Conservation (phyloP, 306 rosid genomes). For the Luffa aegyptiaca region DNA sequence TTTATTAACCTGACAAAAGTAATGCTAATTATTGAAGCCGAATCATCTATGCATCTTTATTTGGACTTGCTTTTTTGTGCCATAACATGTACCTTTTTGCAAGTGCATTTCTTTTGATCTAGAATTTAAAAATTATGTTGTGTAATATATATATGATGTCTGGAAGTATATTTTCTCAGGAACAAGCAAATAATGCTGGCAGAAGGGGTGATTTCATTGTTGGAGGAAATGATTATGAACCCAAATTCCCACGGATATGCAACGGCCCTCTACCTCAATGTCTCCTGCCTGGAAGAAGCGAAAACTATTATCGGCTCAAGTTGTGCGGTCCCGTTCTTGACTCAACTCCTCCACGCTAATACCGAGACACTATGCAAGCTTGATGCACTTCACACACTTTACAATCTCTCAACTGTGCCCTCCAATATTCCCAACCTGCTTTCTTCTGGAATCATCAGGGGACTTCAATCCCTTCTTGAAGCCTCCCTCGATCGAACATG, state of each 20-base stretch:
- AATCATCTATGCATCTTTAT: background rate
- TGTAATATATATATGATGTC: conserved; percentile 1
- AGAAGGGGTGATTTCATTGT: conserved; percentile 53
- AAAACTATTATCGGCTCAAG: conserved; percentile 62
- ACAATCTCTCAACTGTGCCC: conserved; percentile 64
- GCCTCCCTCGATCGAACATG: conserved; percentile 41
- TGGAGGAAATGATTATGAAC: conserved; percentile 69
- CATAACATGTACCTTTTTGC: background rate
- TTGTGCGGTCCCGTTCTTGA: conserved; percentile 64
- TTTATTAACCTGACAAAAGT: background rate
- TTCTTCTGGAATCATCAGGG: conserved; percentile 46
- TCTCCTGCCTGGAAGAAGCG: conserved; percentile 85
- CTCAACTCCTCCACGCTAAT: conserved; percentile 46
- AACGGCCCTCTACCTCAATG: conserved; percentile 80
- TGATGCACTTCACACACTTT: conserved; percentile 83
- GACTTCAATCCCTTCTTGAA: conserved; percentile 62
- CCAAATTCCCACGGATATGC: conserved; percentile 53
- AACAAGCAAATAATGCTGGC: conserved; percentile 77
- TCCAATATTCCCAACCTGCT: conserved; percentile 64
- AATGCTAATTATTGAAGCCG: background rate
- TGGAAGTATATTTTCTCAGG: conserved; percentile 27
- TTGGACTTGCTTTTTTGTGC: background rate
- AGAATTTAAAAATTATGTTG: background rate
- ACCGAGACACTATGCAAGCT: conserved; percentile 60
- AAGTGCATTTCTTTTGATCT: background rate